These are phyloP conservation scores for Solanum sparsipilum DNA, from an alignment of 257 asterid genomes.

Conservation along the genomic window DNA sequence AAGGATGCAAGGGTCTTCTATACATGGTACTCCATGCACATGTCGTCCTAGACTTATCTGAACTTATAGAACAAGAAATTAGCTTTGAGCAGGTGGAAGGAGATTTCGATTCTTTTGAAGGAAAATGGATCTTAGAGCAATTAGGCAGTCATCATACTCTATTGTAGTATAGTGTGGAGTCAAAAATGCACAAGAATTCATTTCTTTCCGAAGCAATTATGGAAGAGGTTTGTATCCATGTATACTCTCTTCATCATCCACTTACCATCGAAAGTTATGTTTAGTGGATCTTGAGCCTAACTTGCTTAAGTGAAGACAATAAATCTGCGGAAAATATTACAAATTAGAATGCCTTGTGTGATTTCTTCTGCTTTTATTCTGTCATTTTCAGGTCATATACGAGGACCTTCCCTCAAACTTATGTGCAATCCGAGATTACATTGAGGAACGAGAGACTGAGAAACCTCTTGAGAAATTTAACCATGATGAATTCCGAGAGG, in stretches of 20 bases:
- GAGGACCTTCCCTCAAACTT: constrained; percentile 96
- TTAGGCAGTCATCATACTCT: constrained; percentile 85
- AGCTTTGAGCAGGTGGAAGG: constrained; percentile 93
- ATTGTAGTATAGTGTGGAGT: constrained; percentile 79
- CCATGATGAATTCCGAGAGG: constrained; percentile 9
- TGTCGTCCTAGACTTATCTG: constrained; percentile 76
- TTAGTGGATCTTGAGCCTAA: neutral
- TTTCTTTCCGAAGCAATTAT: constrained; percentile 92
- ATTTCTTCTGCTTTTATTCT: neutral
- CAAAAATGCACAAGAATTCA: constrained; percentile 84
- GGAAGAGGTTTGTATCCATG: constrained; percentile 69
- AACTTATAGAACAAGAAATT: constrained; percentile 72
- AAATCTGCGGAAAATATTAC: neutral
- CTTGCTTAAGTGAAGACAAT: neutral
- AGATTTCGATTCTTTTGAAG: constrained; percentile 75
- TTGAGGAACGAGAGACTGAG: constrained; percentile 43
- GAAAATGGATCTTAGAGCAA: constrained; percentile 90
- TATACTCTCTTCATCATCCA: neutral
- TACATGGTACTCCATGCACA: constrained; percentile 98
- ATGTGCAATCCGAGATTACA: constrained; percentile 82
- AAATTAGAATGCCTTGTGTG: neutral
- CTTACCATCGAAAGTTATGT: neutral
- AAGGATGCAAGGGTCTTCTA: constrained; percentile 92
- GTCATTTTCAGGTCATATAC: constrained; percentile 55
- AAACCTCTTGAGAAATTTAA: constrained; percentile 7